Conservation (phyloP, 768 basidiomycete species). For the Hebeloma cylindrosporum region DNA sequence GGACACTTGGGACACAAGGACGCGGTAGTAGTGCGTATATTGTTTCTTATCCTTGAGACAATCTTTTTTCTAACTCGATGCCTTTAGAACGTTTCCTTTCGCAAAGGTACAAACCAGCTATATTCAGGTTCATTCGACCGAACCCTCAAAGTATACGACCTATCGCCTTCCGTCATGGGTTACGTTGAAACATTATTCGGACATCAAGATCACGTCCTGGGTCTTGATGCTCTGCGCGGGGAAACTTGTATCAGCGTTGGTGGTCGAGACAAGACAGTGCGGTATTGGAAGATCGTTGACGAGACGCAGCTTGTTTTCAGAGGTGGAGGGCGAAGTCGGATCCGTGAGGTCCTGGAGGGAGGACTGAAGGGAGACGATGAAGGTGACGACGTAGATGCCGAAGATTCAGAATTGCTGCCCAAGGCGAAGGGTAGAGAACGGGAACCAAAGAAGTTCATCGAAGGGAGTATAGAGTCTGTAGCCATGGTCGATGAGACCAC, state of each 20-base stretch:
- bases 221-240: slow-evolving; percentile 76
- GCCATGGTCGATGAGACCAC: slow-evolving; percentile 95
- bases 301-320: slow-evolving; percentile 95
- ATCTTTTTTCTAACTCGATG: slow-evolving; percentile 2
- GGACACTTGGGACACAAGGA: slow-evolving; percentile 71
- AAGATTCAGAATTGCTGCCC: slow-evolving; percentile 19
- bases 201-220: slow-evolving; percentile 86
- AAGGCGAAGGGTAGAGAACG: slow-evolving; percentile 35
- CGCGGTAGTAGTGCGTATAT: slow-evolving; percentile 33
- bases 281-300: slow-evolving; percentile 96
- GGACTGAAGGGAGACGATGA: slow-evolving; percentile 63
- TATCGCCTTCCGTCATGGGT: slow-evolving; percentile 70
- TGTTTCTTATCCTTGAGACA: slow-evolving; percentile 2
- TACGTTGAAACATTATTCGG: slow-evolving; percentile 97
- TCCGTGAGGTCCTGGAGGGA: slow-evolving; percentile 81
- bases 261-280: slow-evolving; percentile 84
- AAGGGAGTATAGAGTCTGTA: slow-evolving; percentile 90
- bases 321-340: slow-evolving; percentile 84
- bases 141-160: slow-evolving; percentile 85
- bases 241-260: slow-evolving; percentile 89
- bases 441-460: slow-evolving; percentile 59
- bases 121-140: slow-evolving; percentile 84
- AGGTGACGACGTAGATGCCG: slow-evolving; percentile 39
- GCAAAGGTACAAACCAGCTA: slow-evolving; percentile 72
- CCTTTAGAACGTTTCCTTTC: slow-evolving; percentile 67